These are phyloP conservation scores for Cladosporium sp. DNA, from an alignment of 2,329 filamentous ascomycete genomes.

Conservation along the genomic window DNA sequence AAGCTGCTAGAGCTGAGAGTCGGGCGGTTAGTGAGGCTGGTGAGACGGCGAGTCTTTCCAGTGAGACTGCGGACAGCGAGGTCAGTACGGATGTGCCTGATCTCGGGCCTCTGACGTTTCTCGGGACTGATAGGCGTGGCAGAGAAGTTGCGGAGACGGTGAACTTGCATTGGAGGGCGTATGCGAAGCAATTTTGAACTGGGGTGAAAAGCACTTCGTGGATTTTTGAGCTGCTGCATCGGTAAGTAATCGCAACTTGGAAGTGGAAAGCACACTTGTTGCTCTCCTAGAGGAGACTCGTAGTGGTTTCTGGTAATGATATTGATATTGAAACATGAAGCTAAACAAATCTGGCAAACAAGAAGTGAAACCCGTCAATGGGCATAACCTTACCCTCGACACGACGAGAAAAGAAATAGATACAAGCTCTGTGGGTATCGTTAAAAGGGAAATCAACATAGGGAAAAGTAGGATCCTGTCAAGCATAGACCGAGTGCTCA, in stretches of 20 bases:
- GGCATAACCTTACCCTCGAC: neutral
- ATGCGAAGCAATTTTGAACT: neutral
- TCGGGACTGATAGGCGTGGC: neutral
- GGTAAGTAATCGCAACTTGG: neutral
- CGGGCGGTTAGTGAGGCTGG: neutral
- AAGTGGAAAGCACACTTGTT: neutral
- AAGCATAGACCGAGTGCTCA: neutral
- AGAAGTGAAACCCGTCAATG: neutral
- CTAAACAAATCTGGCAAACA: neutral
- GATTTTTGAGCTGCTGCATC: neutral
- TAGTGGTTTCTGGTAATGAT: neutral
- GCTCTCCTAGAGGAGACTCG: neutral
- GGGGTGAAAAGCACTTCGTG: neutral
- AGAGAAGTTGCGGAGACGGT: neutral
- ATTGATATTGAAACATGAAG: neutral
- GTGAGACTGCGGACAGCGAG: neutral
- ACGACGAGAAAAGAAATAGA: neutral
- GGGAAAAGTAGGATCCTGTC: neutral
- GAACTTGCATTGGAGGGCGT: neutral
- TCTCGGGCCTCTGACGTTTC: neutral
- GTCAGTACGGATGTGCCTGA: neutral
- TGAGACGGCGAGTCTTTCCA: neutral
- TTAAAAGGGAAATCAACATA: neutral
- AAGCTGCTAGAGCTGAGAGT: neutral
- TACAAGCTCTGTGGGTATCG: conserved; percentile 9